A percentile compares a stretch with the other conserved stretches of the same genome.
phyloP scores from a whole-genome alignment of 139 green algal genomes.

The Penium margaritaceum region DNA sequence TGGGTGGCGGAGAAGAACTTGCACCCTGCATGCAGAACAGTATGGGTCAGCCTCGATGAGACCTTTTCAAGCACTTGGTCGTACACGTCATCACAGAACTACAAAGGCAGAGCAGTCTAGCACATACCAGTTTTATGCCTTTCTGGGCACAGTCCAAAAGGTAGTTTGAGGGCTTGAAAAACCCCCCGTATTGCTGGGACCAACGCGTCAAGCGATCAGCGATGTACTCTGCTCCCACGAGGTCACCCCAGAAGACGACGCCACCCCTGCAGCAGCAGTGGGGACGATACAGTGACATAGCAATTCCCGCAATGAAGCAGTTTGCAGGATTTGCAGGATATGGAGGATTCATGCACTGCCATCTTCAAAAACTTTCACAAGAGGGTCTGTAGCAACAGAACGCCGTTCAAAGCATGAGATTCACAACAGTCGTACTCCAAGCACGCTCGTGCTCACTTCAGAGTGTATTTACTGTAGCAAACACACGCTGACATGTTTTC shows the following conservation, averaged over 20 bases:
- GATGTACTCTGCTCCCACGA: constrained; percentile 37
- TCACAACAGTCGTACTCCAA: no score
- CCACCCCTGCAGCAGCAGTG: constrained; percentile 29
- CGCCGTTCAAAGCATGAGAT: background rate
- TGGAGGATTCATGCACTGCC: background rate
- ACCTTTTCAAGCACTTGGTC: no score
- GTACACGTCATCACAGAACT: no score
- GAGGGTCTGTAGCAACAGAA: background rate
- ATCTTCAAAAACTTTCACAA: background rate
- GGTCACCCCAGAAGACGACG: constrained; percentile 40
- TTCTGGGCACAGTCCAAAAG: constrained; percentile 24
- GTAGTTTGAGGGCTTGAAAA: constrained; percentile 39
- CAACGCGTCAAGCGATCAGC: constrained; percentile 27
- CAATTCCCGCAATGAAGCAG: background rate
- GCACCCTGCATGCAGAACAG: no score
- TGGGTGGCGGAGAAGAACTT: no score
- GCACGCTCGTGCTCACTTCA: no score
- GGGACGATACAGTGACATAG: background rate
- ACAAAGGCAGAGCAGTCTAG: no score
- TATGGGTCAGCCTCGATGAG: no score
- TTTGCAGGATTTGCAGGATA: background rate
- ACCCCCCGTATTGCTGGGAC: constrained; percentile 31
- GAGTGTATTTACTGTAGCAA: no score
- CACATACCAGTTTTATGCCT: constrained; percentile 45
- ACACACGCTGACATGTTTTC: no score